These are phyloP conservation scores for Apostasia ramifera DNA, from an alignment of 106 monocot species.

Conservation along the genomic window DNA sequence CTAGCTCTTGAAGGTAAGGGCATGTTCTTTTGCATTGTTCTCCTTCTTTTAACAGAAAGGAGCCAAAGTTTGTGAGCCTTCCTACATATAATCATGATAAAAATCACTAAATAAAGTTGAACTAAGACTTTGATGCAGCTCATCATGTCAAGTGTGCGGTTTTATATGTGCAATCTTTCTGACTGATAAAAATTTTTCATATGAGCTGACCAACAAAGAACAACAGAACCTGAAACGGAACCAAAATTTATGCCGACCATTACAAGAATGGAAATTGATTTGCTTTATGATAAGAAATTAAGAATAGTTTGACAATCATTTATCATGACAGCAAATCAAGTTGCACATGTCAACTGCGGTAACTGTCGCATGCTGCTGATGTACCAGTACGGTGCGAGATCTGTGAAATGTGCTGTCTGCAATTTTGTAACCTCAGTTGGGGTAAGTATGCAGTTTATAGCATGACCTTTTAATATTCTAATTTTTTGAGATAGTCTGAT, in stretches of 20 bases:
- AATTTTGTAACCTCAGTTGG: constrained; percentile 86
- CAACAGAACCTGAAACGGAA: too few species aligned
- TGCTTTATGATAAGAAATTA: too few species aligned
- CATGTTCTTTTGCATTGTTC: not conserved
- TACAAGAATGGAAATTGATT: too few species aligned
- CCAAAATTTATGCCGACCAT: too few species aligned
- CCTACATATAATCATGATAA: too few species aligned
- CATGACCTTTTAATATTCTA: not conserved
- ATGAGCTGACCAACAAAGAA: too few species aligned
- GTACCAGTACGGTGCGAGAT: constrained; percentile 97
- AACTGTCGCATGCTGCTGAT: constrained; percentile 89
- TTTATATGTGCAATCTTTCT: too few species aligned
- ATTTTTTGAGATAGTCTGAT: not conserved
- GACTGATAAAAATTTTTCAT: too few species aligned
- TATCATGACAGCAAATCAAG: constrained; percentile 72
- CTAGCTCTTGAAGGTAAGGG: constrained; percentile 72
- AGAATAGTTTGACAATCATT: too few species aligned
- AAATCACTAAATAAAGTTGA: too few species aligned
- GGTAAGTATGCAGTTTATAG: constrained; percentile 32
- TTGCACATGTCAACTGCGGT: constrained; percentile 92
- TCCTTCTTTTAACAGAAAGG: not conserved
- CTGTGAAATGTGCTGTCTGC: constrained; percentile 96
- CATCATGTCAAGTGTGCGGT: too few species aligned
- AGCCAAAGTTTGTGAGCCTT: not conserved
- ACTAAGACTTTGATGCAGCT: too few species aligned